Base-by-base conservation (phyloP, 768 basidiomycete genomes). In the Amanita rubescens region DNA sequence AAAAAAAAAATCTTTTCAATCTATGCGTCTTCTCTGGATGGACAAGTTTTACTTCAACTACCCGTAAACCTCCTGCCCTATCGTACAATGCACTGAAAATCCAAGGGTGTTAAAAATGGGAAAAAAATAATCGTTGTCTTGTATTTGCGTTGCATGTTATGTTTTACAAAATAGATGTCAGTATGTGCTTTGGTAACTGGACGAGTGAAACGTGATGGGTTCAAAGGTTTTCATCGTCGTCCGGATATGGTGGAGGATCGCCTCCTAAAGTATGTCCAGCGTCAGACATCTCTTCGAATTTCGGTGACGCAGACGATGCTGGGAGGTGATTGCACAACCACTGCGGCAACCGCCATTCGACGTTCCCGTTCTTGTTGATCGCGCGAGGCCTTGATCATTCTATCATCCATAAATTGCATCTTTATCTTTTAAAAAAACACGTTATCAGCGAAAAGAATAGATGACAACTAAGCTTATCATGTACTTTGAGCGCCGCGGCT, bases 331-430 rank as follows among this genome's bases (percentile, higher is more conserved):
- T 39, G 60, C 60, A 39, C 32, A 61, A 64, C 6, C 3, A 60
- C 65, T 35, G 65, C 66, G 33, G 65, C 70, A 44, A 73, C 70
- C 39, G 75, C 76, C 51, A 62, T 70, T 41, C 80, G 69, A 47
- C 64, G 69, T 55, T 79, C 70, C 62, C 68, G 77, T 57, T 91
- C 88, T 58, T 80, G 72, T 60, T 84, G 71, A 55, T 89, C 81
- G 7, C 66, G 67, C 55, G 77, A 49, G 59, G 68, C 64, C 60
- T 82, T 84, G 1, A 70, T 67, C 61, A 74, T 84, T 48, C 90
- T 77, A 62, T 93, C 90, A 44, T 93, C 90, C 61, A 90, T 74
- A 63, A 80, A 91, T 1, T 84, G 84, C 47, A 90, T 67, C 63
- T 82, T 87, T n/a, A 87, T 82, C 90, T 91, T 57, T n/a, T n/a